These are phyloP conservation scores for Paraglomus occultum DNA, from an alignment of 192 early-diverging fungal species.

Conservation along the genomic window DNA sequence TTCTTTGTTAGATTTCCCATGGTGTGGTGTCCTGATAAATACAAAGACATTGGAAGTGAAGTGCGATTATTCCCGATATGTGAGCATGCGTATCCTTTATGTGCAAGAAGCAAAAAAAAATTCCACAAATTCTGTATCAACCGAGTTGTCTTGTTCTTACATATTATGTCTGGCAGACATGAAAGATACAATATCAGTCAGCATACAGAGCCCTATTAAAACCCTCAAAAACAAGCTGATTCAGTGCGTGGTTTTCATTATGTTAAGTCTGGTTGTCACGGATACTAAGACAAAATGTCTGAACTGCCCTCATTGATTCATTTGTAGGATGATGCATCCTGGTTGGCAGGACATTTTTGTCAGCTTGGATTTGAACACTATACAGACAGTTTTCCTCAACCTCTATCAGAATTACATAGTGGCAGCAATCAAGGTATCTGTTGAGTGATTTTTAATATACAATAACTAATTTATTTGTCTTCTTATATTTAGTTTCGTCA, in stretches of 20 bases:
- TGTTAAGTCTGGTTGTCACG: too few species aligned
- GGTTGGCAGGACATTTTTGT: conserved; percentile 2
- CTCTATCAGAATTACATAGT: conserved; percentile 75
- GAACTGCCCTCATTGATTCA: too few species aligned
- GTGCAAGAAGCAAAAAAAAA: too few species aligned
- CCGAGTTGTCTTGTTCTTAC: neutral
- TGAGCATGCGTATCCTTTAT: conserved; percentile 36
- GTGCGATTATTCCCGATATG: conserved; percentile 65
- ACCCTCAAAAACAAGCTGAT: conserved; percentile 12
- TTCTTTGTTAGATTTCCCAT: conserved; percentile 61
- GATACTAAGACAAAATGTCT: too few species aligned
- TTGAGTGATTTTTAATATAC: conserved; percentile 24
- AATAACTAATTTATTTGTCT: too few species aligned
- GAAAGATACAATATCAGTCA: conserved; percentile 44
- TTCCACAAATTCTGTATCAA: too few species aligned
- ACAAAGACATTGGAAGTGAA: conserved; percentile 62
- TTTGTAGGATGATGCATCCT: too few species aligned
- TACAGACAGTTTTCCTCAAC: conserved; percentile 64
- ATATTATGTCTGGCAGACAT: neutral
- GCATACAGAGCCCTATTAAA: conserved; percentile 28
- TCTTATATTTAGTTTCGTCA: too few species aligned
- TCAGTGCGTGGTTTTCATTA: neutral
- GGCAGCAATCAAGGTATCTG: conserved; percentile 60
- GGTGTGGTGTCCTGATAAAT: conserved; percentile 82
- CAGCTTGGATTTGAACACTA: conserved; percentile 48